Evolutionary conservation across 169 alveolate genomes (phyloP).

Genomic region (Plasmodium falciparum): DNA sequence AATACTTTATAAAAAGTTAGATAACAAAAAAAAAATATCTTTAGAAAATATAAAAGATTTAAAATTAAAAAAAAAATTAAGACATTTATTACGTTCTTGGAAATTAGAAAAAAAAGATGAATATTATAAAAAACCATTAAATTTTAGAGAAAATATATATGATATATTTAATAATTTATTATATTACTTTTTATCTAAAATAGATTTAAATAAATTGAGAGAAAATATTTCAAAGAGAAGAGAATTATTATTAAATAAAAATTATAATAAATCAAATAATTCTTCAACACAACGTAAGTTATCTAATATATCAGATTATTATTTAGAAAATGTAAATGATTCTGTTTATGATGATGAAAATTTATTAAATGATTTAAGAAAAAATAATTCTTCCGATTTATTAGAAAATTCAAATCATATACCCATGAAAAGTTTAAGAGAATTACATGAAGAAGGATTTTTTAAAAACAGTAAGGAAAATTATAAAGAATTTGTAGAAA

Average conservation of each 20-base stretch:
- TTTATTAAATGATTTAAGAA: neutral
- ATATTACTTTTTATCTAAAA: conserved; percentile 80
- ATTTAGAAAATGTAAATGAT: neutral
- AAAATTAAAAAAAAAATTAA: conserved; percentile 83
- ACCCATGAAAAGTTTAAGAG: conserved; percentile 81
- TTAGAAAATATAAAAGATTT: conserved; percentile 76
- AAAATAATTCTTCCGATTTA: neutral
- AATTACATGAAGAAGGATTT: conserved; percentile 88
- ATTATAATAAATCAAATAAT: conserved; percentile 4
- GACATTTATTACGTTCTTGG: conserved; percentile 85
- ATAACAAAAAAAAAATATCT: conserved; percentile 75
- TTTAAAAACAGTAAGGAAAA: conserved; percentile 81
- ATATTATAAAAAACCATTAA: conserved; percentile 80
- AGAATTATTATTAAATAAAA: conserved; percentile 38
- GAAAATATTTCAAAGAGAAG: conserved; percentile 56
- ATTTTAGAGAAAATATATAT: conserved; percentile 79
- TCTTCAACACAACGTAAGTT: neutral
- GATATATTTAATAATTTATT: conserved; percentile 78
- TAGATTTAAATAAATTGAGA: conserved; percentile 78
- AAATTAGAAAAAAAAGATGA: conserved; percentile 77
- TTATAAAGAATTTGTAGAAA: conserved; percentile 83
- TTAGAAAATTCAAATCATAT: conserved; percentile 13
- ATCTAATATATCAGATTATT: neutral
- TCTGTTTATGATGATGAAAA: conserved; percentile 11
- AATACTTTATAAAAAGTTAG: conserved; percentile 66